Evolutionary conservation across 1,284 basidiomycete species (phyloP), one percentile per base, ranked within the genome.

Genomic region (Sporisorium reilianum): DNA sequence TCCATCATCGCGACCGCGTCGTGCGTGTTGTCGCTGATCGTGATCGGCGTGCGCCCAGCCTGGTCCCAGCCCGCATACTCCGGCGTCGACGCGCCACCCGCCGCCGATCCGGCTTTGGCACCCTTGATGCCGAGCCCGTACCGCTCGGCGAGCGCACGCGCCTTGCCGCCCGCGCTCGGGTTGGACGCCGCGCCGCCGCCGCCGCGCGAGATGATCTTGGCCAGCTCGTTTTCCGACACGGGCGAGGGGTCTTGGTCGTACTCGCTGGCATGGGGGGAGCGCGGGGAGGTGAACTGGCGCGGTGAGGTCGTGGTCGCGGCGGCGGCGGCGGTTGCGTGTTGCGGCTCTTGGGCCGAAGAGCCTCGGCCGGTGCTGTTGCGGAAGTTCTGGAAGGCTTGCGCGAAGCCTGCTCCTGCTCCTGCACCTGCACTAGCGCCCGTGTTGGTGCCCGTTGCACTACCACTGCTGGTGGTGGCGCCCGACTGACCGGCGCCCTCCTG

Each of bases 211-310:
- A 80, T 69, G 59, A 80, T 79, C 67, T 78, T 77, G 41, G 79
- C 77, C 58, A 80, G 62, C 67, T 80, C 79, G 46, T 80, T 78
- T 18, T 80, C 79, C 11, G 75, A 70, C 7, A 80, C 77, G 1
- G 77, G 75, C 12, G 70, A 59, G 12, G 79, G 73, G 30, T 80
- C 79, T 48, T 66, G 66, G 44, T 80, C 79, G 42, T 75, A 75
- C 30, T 72, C 73, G 41, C 68, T 71, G 1, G 63, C 64, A 38
- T 75, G 61, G 4, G 73, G 73, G 11, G 68, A 64, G 44, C 64
- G 61, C 16, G 73, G 73, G 20, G 73, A 75, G 6, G 64, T 56
- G 7, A 70, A 45, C 2, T 51, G 52, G 8, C 50, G 57, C 2
- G 48, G 40, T 5, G 45, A 30, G 9, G 28, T 9, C 9, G 28